Evolutionary conservation across 495 filamentous ascomycete genomes (phyloP).

Genomic region (Cryomyces minteri): DNA sequence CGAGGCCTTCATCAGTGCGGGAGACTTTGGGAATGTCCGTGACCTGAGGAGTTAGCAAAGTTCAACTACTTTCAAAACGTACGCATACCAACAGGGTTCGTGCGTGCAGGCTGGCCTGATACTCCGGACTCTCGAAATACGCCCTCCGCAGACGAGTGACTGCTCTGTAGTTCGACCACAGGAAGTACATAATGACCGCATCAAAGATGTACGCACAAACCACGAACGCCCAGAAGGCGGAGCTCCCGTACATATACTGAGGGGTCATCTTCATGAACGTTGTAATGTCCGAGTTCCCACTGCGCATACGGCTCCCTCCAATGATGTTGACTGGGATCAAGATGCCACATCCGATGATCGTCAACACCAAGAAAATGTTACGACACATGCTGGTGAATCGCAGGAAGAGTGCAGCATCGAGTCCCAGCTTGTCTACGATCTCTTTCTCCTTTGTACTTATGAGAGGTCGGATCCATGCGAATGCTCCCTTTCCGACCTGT

Average conservation of each 20-base stretch:
- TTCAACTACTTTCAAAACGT: constrained; percentile 2
- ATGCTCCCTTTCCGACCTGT: constrained; percentile 65
- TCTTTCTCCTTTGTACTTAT: constrained; percentile 55
- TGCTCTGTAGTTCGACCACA: constrained; percentile 79
- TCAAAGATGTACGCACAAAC: constrained; percentile 64
- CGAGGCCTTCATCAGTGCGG: constrained; percentile 70
- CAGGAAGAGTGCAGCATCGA: constrained; percentile 84
- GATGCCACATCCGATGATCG: constrained; percentile 55
- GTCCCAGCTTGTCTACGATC: constrained; percentile 57
- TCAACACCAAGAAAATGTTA: constrained; percentile 62
- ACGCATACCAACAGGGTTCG: constrained; percentile 65
- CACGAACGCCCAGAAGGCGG: constrained; percentile 62
- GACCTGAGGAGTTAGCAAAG: constrained; percentile 28
- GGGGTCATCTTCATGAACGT: constrained; percentile 37
- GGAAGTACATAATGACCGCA: constrained; percentile 52
- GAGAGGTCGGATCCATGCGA: constrained; percentile 71
- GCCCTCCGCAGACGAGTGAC: constrained; percentile 49
- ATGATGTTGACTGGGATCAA: constrained; percentile 71
- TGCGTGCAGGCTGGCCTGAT: constrained; percentile 73
- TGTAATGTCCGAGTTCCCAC: constrained; percentile 6
- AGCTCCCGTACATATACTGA: constrained; percentile 32
- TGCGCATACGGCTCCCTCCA: constrained; percentile 18
- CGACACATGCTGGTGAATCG: constrained; percentile 83
- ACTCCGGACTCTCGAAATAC: constrained; percentile 79
- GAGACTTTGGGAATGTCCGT: constrained; percentile 63